phyloP scores from a whole-genome alignment of 345 rosid species.

The Rubroshorea leprosula region DNA sequence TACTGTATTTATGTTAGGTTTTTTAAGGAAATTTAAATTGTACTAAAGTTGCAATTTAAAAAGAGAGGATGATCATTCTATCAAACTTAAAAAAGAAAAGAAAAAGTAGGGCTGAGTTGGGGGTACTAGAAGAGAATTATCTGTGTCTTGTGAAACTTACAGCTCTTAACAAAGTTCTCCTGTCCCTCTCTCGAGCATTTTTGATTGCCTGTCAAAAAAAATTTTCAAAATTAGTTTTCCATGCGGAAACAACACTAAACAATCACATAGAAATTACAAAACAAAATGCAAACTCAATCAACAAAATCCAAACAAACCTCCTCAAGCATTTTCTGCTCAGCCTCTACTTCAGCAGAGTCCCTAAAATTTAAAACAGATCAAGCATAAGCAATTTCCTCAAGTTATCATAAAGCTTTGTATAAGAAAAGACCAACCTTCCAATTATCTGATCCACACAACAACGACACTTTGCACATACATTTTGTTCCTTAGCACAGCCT shows the following conservation, averaged over 20 bases:
- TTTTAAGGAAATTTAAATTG: too few relatives aligned
- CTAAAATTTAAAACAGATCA: conserved; percentile 25
- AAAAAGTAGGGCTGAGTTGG: background rate
- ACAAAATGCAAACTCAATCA: background rate
- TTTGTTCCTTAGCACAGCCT: conserved; percentile 96
- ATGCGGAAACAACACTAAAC: background rate
- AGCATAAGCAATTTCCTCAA: background rate
- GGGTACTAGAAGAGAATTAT: background rate
- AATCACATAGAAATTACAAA: too few relatives aligned
- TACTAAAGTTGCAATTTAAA: too few relatives aligned
- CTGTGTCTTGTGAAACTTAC: conserved; percentile 36
- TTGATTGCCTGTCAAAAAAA: conserved; percentile 69
- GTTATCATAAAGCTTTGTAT: background rate
- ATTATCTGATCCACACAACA: conserved; percentile 40
- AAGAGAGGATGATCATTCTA: too few relatives aligned
- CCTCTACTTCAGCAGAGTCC: conserved; percentile 70
- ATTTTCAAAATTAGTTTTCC: conserved; percentile 9
- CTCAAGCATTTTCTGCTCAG: conserved; percentile 77
- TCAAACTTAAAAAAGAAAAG: background rate
- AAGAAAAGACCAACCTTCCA: conserved; percentile 54
- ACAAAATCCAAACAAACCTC: conserved; percentile 49
- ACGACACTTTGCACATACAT: conserved; percentile 87
- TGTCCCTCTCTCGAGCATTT: conserved; percentile 89
- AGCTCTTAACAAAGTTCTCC: conserved; percentile 69
- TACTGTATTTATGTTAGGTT: too few relatives aligned